Base-by-base conservation (phyloP, 2,329 filamentous ascomycete genomes). In the Rhinocladiella similis region DNA sequence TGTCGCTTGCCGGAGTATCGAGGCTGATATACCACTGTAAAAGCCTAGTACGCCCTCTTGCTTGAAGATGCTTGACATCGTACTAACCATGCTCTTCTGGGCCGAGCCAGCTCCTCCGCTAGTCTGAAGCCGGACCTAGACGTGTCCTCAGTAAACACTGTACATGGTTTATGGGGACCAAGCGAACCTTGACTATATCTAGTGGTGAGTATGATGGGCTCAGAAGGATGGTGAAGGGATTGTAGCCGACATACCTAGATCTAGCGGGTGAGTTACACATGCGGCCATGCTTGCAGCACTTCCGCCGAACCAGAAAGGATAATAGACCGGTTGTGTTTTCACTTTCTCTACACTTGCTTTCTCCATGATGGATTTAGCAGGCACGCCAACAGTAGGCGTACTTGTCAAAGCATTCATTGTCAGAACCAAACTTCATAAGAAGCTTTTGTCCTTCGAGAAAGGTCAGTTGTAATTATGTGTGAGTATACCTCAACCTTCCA, bases 281-380 rank as follows among this genome's bases (percentile, higher is more conserved):
- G 53, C 53, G n/a, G 53, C 46, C 35, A 51, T 27, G 29, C 29
- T 42, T 25, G 48, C 39, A 10, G 53, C 53, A 35, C 29, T 49
- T 12, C 47, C 53, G 5, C 53, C 53, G 18, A 56, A 43, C 53
- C 53, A 56, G 36, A 56, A 50, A 10, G 53, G 53, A 75, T 92
- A 91, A 65, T 75, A 75, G 47, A 77, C 66, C 65, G 72, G 58
- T 16, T 4, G 22, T 19, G 45, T 18, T 16, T 47, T 20, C 10
- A 47, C 6, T 7, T 20, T 5, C n/a, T n/a, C n/a, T n/a, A n/a
- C n/a, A n/a, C n/a, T n/a, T n/a, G n/a, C n/a, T n/a, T n/a, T n/a
- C n/a, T n/a, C n/a, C n/a, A n/a, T n/a, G n/a, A n/a, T n/a, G n/a
- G n/a, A n/a, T n/a, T n/a, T n/a, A n/a, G n/a, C n/a, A n/a, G n/a